Percentiles rank a stretch among this genome's conserved stretches.
Evolutionary conservation across 106 monocot species (phyloP).

Genomic region (Acanthochlamys bracteata): DNA sequence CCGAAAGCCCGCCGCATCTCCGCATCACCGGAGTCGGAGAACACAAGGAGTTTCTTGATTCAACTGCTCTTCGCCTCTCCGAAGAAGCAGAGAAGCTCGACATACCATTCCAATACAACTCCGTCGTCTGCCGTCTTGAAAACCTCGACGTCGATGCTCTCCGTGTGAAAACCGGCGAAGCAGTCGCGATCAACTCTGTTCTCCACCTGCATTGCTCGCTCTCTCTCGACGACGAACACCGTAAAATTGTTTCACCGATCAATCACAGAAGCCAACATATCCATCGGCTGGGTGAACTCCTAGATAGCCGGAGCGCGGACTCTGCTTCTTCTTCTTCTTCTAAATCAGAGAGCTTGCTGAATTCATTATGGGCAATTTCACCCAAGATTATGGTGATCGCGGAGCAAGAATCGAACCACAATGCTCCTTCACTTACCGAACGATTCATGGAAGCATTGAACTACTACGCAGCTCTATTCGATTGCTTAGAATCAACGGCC

Average conservation of each 20-base stretch:
- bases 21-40: constrained; percentile 51
- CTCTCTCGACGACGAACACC: constrained; percentile 15
- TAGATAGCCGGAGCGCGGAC: constrained; percentile 35
- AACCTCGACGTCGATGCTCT: constrained; percentile 37
- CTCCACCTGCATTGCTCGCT: constrained; percentile 51
- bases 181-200: constrained; percentile 45
- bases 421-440: constrained; percentile 34
- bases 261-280: constrained; percentile 1
- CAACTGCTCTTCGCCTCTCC: constrained; percentile 22
- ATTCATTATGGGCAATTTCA: constrained; percentile 34
- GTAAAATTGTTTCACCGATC: background rate
- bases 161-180: constrained; percentile 64
- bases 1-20: constrained; percentile 42
- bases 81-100: constrained; percentile 60
- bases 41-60: constrained; percentile 28
- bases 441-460: constrained; percentile 78
- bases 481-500: constrained; percentile 62
- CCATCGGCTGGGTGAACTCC: constrained; percentile 18
- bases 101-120: constrained; percentile 63
- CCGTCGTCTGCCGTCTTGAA: constrained; percentile 32
- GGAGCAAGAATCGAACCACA: constrained; percentile 85
- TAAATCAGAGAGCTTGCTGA: constrained; percentile 42
- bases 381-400: constrained; percentile 73
- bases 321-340: constrained; percentile 16
- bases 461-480: constrained; percentile 92